Percentiles rank a stretch among this genome's conserved stretches.
These are phyloP conservation scores for Lolium perenne DNA, from an alignment of 176 grass and related monocot species.

Conservation along the genomic window DNA sequence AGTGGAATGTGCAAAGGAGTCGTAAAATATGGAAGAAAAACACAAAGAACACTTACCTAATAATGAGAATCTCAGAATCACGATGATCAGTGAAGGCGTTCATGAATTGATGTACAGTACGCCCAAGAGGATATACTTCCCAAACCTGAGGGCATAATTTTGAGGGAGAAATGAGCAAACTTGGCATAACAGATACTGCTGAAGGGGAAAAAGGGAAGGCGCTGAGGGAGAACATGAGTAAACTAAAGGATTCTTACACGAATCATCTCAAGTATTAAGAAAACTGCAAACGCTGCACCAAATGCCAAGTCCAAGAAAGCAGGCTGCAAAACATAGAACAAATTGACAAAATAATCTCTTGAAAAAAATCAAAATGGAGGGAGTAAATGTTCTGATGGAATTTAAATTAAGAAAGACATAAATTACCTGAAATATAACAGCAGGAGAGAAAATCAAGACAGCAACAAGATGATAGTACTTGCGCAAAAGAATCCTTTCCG, in stretches of 20 bases:
- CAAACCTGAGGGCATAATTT: slow-evolving; percentile 62
- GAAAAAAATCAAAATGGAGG: neutral
- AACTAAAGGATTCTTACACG: slow-evolving; percentile 55
- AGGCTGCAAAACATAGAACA: slow-evolving; percentile 65
- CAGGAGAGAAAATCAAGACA: slow-evolving; percentile 88
- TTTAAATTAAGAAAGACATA: slow-evolving; percentile 10
- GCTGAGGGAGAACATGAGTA: slow-evolving; percentile 4
- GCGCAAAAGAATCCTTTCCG: slow-evolving; percentile 84
- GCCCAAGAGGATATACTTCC: slow-evolving; percentile 87
- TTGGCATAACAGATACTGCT: slow-evolving; percentile 21
- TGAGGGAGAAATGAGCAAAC: slow-evolving; percentile 23
- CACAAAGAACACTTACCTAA: slow-evolving; percentile 55
- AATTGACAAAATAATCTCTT: slow-evolving; percentile 22
- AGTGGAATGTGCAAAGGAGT: slow-evolving; percentile 7
- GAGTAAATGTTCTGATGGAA: slow-evolving; percentile 1
- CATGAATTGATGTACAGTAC: slow-evolving; percentile 89
- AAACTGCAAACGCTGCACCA: slow-evolving; percentile 94
- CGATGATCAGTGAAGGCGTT: slow-evolving; percentile 98
- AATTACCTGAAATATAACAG: slow-evolving; percentile 88
- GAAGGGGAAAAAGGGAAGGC: slow-evolving; percentile 12
- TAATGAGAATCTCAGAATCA: slow-evolving; percentile 96
- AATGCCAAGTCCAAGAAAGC: slow-evolving; percentile 96
- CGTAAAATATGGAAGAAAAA: slow-evolving; percentile 21
- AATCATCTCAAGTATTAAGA: slow-evolving; percentile 95
- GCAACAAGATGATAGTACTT: slow-evolving; percentile 96